A percentile compares a stretch with the other conserved stretches of the same genome.
Conservation (phyloP, 2,329 filamentous ascomycete genomes). For the Aspergillus novofumigatus region DNA sequence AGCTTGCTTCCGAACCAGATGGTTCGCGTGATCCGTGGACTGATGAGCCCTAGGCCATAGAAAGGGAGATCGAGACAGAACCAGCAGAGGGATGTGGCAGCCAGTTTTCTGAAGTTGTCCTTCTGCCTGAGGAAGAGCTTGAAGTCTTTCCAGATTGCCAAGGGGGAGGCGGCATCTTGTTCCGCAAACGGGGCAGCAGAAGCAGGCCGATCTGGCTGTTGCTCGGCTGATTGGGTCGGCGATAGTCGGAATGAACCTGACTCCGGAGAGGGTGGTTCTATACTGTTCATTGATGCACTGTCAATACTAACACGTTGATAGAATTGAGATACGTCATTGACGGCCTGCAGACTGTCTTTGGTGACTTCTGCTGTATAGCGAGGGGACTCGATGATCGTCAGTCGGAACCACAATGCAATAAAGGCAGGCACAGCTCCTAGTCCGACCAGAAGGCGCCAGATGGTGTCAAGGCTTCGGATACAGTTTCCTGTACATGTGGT, state of each 20-base stretch:
- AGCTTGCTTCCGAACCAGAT: constrained; percentile 18
- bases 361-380: constrained; percentile 58
- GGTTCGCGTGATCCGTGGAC: constrained; percentile 20
- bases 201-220: background rate
- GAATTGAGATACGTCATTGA: constrained; percentile 12
- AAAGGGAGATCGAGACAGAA: constrained; percentile 50
- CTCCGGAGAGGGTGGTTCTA: background rate
- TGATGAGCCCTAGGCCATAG: constrained; percentile 46
- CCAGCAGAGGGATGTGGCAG: constrained; percentile 45
- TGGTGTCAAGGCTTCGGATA: constrained; percentile 45
- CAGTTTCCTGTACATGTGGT: constrained; percentile 51
- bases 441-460: constrained; percentile 62
- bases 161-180: background rate
- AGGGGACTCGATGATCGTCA: constrained; percentile 61
- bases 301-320: constrained; percentile 5
- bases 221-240: background rate
- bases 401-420: constrained; percentile 60
- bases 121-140: constrained; percentile 22
- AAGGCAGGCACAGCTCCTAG: constrained; percentile 58
- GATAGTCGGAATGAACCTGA: background rate
- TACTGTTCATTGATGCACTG: background rate
- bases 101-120: constrained; percentile 24
- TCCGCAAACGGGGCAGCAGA: background rate
- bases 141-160: constrained; percentile 15
- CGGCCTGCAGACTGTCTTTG: constrained; percentile 13